These are phyloP conservation scores for Magnusiomyces ingens DNA, from an alignment of 1,139 yeast species.

Conservation along the genomic window DNA sequence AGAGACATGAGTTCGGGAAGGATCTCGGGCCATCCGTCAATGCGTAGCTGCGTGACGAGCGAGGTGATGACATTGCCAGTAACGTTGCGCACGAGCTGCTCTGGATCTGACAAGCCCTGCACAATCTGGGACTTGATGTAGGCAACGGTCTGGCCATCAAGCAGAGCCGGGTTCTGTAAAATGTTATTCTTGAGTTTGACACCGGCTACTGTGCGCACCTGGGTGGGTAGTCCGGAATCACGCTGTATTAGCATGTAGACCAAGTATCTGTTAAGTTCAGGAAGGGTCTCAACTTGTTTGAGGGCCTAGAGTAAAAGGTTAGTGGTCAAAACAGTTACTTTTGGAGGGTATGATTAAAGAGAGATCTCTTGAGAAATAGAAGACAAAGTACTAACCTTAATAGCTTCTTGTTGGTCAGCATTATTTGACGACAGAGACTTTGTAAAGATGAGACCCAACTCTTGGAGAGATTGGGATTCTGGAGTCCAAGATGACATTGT, in stretches of 20 bases:
- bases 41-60: conserved; percentile 65
- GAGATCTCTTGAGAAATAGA: conserved; percentile 12
- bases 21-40: conserved; percentile 66
- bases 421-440: conserved; percentile 60
- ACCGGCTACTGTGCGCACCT: conserved; percentile 85
- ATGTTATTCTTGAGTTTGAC: conserved; percentile 71
- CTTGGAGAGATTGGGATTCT: conserved; percentile 52
- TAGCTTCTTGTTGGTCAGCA: conserved; percentile 50
- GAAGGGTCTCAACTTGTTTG: conserved; percentile 57
- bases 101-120: conserved; percentile 58
- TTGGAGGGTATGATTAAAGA: background rate
- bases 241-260: conserved; percentile 59
- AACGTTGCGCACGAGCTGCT: conserved; percentile 66
- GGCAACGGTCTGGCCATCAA: conserved; percentile 36
- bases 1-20: conserved; percentile 61
- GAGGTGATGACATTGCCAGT: conserved; percentile 89
- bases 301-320: conserved; percentile 41
- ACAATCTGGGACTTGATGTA: conserved; percentile 60
- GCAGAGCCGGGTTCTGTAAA: conserved; percentile 30
- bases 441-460: conserved; percentile 54
- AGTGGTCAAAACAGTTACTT: too few relatives aligned
- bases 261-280: conserved; percentile 75
- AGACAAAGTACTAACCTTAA: conserved; percentile 19
- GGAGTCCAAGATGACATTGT: conserved; percentile 47
- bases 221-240: conserved; percentile 31